Evolutionary conservation across 768 basidiomycete species (phyloP), one percentile per base, ranked within the genome.

Genomic region (Gloeopeniophorella convolvens): DNA sequence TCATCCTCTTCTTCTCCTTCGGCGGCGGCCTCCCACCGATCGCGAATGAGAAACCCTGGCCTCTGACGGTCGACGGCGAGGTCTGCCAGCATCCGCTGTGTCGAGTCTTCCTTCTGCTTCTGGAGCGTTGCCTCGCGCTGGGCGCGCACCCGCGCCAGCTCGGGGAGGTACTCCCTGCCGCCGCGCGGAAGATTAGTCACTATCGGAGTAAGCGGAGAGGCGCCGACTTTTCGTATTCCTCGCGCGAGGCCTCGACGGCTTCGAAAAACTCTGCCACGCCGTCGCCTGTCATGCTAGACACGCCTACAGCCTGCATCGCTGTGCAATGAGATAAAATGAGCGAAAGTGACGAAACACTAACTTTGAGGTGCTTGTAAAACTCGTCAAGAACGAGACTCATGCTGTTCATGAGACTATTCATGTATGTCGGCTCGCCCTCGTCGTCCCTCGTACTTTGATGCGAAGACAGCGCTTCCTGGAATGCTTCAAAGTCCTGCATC

Each of bases 341-440:
- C n/a, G n/a, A n/a, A n/a, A n/a, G n/a, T n/a, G n/a, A n/a, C n/a
- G n/a, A n/a, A n/a, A 16, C 2, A 61, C 77, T 33, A 43, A 91
- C 94, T 73, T 89, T 90, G 45, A 99, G 72, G 58, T 96, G 86
- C 67, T 93, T 90, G 70, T 99, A 99, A 60, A 99, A 99, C 63
- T 98, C 96, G 62, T 99, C 96, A 45, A 99, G 69, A 6, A 99
- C 95, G 45, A 99, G 68, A 65, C 94, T 93, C 96, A 99, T 98
- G 63, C 89, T 92, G 58, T 95, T 92, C 95, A 98, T 99, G 56
- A 99, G 71, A 63, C 91, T 94, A 65, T 90, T 94, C 93, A 97
- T 96, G 66, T 97, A 98, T 33, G 88, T 93, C 41, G 90, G 89
- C 62, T 95, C 96, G 43, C 89, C 93, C 55, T 93, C 85, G 4